Evolutionary conservation across 768 basidiomycete species (phyloP), one percentile per base, ranked within the genome.

Genomic region (Termitomyces sp.): DNA sequence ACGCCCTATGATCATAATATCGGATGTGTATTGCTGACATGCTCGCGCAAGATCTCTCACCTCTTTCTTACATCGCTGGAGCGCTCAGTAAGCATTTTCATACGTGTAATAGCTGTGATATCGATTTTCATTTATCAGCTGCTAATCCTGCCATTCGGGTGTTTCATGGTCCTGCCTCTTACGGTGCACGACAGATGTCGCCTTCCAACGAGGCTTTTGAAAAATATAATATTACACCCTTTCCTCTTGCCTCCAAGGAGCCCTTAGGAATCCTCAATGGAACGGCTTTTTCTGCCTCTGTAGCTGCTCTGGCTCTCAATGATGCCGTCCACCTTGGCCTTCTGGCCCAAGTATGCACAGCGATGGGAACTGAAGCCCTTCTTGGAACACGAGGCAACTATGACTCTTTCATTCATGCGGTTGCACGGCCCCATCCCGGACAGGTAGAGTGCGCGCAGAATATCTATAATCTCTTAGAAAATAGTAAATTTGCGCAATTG

Each of bases 341-440:
- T 13, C 68, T 87, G 15, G 76, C 88, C 2, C 86, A 89, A 67
- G 80, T 88, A 5, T 83, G 82, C 67, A 91, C 89, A 2, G 89
- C 89, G 0, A 82, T 92, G 81, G 86, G 87, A 20, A 86, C 85
- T 1, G 90, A 92, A 64, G 89, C 88, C 16, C 76, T 92, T 32
- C 69, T 79, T 35, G 90, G 90, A 22, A 76, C 80, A 7, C 78
- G 81, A 39, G 85, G 77, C 27, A 84, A 83, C 18, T 86, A 82
- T 62, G 82, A 76, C 12, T 73, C 84, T 0, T 92, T 91, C 73
- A 88, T 91, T 52, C 89, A 91, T 64, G 82, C 79, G 16, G 71
- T 77, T 33, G 82, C 86, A 9, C 84, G 90, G 16, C 90, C 90
- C 23, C 89, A 91, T 66, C 86, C 88, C 10, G 88, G 88, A n/a